These are phyloP conservation scores for Letharia lupina DNA, from an alignment of 495 filamentous ascomycete genomes.

Conservation along the genomic window DNA sequence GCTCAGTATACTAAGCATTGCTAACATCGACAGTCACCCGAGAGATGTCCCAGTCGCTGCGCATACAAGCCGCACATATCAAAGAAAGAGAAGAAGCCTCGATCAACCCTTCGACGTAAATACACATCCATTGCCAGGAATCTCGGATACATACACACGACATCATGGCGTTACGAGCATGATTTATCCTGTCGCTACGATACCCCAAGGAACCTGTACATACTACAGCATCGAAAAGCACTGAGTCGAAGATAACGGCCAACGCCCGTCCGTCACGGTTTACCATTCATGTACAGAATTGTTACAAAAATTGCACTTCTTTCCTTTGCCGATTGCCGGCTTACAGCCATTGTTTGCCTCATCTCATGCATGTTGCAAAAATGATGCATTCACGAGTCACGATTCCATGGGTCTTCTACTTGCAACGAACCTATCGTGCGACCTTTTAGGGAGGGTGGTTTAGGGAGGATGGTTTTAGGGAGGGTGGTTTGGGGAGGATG, in stretches of 20 bases:
- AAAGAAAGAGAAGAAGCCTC: conserved; percentile 61
- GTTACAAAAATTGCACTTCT: background rate
- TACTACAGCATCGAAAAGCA: conserved; percentile 6
- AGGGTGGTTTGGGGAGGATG: too few relatives aligned
- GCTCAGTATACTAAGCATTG: background rate
- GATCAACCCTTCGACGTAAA: conserved; percentile 26
- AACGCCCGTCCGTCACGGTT: background rate
- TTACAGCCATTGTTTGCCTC: background rate
- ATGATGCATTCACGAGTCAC: conserved; percentile 1
- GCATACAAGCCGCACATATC: conserved; percentile 78
- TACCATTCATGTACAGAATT: conserved; percentile 12
- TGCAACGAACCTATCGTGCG: background rate
- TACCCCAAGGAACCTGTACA: conserved; percentile 11
- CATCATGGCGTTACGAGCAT: conserved; percentile 9
- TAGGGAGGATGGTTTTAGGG: background rate
- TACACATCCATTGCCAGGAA: background rate
- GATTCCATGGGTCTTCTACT: background rate
- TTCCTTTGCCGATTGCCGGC: background rate
- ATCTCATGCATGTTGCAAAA: background rate
- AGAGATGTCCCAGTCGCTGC: conserved; percentile 78
- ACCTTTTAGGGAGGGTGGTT: background rate
- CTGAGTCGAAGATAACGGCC: background rate
- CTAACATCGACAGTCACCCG: conserved; percentile 59
- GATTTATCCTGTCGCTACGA: conserved; percentile 11
- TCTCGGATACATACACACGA: background rate